Base-by-base conservation (phyloP, 345 rosid genomes). In the Zanthoxylum bungeanum region DNA sequence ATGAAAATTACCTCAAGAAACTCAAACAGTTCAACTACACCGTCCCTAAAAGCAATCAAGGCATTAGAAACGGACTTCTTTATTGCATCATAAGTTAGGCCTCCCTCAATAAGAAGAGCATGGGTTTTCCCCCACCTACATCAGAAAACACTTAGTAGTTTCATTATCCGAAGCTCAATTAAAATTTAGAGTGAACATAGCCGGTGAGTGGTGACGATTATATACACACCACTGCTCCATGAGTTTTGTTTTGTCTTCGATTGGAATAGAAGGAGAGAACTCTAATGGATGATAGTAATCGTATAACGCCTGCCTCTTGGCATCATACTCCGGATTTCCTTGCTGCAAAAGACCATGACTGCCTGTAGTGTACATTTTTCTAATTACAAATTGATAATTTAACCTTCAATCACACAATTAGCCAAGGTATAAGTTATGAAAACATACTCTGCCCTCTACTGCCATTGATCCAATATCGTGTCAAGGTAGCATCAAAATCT, bases 201-300 rank as follows among this genome's bases (percentile, higher is more conserved):
- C n/a, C n/a, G n/a, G n/a, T n/a, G 49, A 44, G 7, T 14, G 39
- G 36, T 24, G 7, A 44, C n/a, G n/a, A n/a, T n/a, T n/a, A n/a
- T n/a, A n/a, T n/a, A n/a, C 77, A 62, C 74, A 91, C 97, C 98
- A 93, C 77, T 93, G 96, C 82, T 93, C 92, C 98, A 93, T 93
- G 75, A 93, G 97, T 83, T 85, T 88, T 34, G 92, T 87, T 81
- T 93, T 93, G 77, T 93, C 90, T 46, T 91, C 86, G 49, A 89
- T 37, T 5, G 95, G 89, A 76, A 93, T 82, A 2, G 75, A 36
- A 6, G 86, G 91, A 22, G 95, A 89, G 70, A 85, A 88, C 74
- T 93, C 98, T 44, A 93, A 57, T 11, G 97, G 98, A 79, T 86
- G 91, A 78, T 93, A 91, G 65, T 88, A 79, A 1, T 89, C 89